Evolutionary conservation across 495 filamentous ascomycete species (phyloP), one percentile per base, ranked within the genome.

Genomic region (Aspergillus biplanus): DNA sequence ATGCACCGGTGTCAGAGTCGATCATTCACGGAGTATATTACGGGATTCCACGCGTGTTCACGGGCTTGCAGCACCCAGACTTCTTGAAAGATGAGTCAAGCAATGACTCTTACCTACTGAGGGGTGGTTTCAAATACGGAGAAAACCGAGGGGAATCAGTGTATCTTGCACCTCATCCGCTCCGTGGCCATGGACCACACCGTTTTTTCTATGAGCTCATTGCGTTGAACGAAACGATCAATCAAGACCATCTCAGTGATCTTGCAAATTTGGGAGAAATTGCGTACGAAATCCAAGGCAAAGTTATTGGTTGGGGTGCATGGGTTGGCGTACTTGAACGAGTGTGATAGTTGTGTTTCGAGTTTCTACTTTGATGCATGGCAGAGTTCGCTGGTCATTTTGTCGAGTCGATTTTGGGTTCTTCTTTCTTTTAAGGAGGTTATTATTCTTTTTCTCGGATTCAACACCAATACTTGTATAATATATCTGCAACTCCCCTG

Each of bases 131-230:
- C 64, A 70, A 73, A 61, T 82, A 80, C 54, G 80, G 79, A n/a
- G 61, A 67, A 61, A 82, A 78, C 44, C 68, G 74, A 21, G 64
- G 72, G 8, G 71, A 70, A 3, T 72, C 39, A 11, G 64, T 80
- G 3, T 83, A 80, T 56, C 72, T 77, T 11, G 62, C 78, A 7
- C 78, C 81, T 0, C 64, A 69, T n/a, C 78, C 79, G 8, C 58
- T 80, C 33, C 56, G 78, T 57, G 79, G 80, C 34, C 74, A 83
- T 67, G 82, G 81, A 0, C 72, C 73, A 15, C 82, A 83, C 68
- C 73, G 82, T 58, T 83, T 82, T 65, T 82, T 84, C 65, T 84
- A 76, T 64, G 71, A 80, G 47, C 67, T 86, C 9, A 62, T 84
- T 33, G 82, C 76, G 7, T 69, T 84, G 18, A 79, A 71, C 39